These are phyloP conservation scores for Artemisia argyi DNA, from an alignment of 129 eudicot species.

Conservation along the genomic window DNA sequence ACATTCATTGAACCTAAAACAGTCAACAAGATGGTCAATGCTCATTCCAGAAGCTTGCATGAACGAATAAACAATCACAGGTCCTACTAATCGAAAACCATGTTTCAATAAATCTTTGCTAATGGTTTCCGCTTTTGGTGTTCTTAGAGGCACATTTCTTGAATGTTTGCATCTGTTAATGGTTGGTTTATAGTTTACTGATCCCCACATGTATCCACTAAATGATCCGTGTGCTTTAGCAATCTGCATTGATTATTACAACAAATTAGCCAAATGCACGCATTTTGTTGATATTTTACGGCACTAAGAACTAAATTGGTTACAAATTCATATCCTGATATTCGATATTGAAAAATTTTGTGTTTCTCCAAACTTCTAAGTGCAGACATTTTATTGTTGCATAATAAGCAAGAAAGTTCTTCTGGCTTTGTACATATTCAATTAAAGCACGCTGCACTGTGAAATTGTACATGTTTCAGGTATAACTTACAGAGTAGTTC, in stretches of 20 bases:
- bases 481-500: no score
- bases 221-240: slow-evolving; percentile 78
- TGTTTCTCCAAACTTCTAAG: no score
- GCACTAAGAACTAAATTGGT: no score
- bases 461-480: no score
- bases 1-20: slow-evolving; percentile 81
- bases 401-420: no score
- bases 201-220: slow-evolving; percentile 89
- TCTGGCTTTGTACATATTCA: no score
- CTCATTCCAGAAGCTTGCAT: slow-evolving; percentile 98
- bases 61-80: slow-evolving; percentile 88
- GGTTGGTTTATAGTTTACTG: slow-evolving; percentile 77
- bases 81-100: slow-evolving; percentile 87
- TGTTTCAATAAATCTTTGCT: slow-evolving; percentile 80
- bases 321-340: no score
- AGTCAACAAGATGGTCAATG: slow-evolving; percentile 94
- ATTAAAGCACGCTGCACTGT: no score
- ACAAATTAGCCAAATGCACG: no score
- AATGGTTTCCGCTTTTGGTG: slow-evolving; percentile 85
- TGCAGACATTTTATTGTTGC: no score
- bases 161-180: slow-evolving; percentile 80
- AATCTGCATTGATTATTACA: slow-evolving; percentile 43
- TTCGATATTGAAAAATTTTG: no score
- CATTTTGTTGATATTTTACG: no score
- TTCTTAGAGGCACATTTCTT: slow-evolving; percentile 83